Base-by-base conservation (phyloP, 768 basidiomycete genomes). In the Tricholomella constricta region DNA sequence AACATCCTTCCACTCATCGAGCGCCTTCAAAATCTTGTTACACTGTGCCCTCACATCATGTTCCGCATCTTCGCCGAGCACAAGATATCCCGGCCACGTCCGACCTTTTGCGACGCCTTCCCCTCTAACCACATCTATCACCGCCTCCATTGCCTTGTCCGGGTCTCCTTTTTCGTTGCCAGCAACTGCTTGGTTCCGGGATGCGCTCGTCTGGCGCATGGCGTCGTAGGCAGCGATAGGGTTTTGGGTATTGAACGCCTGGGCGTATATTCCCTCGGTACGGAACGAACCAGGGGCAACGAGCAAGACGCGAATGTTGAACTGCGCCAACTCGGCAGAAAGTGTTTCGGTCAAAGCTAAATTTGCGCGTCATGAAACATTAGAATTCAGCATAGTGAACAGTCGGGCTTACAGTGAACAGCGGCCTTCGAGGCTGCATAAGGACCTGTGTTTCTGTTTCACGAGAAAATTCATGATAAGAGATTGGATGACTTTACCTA, bases 361-460 rank as follows among this genome's bases (percentile, higher is more conserved):
- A 37, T 10, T 31, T 53, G 45, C 31, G 6, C 10, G 14, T 40
- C 11, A 42, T 36, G 51, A 12, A 23, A 54, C 35, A 40, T 2
- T 26, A 23, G 2, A 1, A 15, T 14, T 8, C 11, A 1, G 45
- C 32, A 20, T 22, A 2, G 25, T 26, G 20, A 44, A 2, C 46
- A 43, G 12, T 14, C 46, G 19, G 8, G 53, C 69, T 56, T 62
- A 82, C 83, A 75, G 51, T 79, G 82, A 12, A 84, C 62, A 11
- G 85, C 85, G 12, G 82, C 83, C 65, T 86, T 86, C 2, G 83
- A 84, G 3, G 82, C 70, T 1, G 73, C 68, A 60, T 85, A 84
- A 11, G 66, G 61, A 11, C 78, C 80, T 77, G 55, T 32, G n/a
- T 48, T 45, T 17, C 7, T 36, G n/a, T 26, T 31, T 55, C 63